These are phyloP conservation scores for Cyclaneusma minus DNA, from an alignment of 2,329 filamentous ascomycete species.

Conservation along the genomic window DNA sequence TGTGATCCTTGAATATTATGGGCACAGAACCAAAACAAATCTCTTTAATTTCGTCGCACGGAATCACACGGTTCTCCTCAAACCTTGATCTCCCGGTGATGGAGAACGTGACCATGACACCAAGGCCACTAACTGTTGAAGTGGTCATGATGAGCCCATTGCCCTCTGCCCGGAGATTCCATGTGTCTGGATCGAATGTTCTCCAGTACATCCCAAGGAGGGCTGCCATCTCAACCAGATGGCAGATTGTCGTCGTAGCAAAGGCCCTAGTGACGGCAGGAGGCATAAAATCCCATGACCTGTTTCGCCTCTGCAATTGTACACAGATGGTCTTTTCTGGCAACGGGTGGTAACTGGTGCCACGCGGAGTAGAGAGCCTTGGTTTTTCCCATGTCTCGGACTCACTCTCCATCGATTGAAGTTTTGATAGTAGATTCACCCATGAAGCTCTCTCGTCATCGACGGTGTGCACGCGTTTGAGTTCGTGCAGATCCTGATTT, in stretches of 20 bases:
- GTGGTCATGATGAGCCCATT: slow-evolving; percentile 36
- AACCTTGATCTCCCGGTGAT: slow-evolving; percentile 33
- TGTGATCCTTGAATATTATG: slow-evolving; percentile 33
- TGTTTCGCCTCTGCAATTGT: no score
- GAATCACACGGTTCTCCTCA: slow-evolving; percentile 33
- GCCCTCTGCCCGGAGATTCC: slow-evolving; percentile 36
- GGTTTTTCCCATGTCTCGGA: slow-evolving; percentile 27
- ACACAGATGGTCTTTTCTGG: no score
- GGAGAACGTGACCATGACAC: slow-evolving; percentile 38
- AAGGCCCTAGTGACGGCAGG: slow-evolving; percentile 28
- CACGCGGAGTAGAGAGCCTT: not conserved
- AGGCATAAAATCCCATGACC: no score
- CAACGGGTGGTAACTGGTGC: slow-evolving; percentile 10
- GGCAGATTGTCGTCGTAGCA: slow-evolving; percentile 35
- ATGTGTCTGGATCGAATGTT: slow-evolving; percentile 34
- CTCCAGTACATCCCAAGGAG: slow-evolving; percentile 42
- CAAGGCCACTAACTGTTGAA: slow-evolving; percentile 28
- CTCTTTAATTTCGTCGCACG: slow-evolving; percentile 35
- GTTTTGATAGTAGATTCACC: slow-evolving; percentile 31
- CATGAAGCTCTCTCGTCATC: slow-evolving; percentile 41
- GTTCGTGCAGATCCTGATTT: slow-evolving; percentile 5
- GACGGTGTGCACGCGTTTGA: slow-evolving; percentile 29
- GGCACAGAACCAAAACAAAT: slow-evolving; percentile 39
- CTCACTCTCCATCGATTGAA: slow-evolving; percentile 32
- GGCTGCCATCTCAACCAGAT: slow-evolving; percentile 35